A percentile compares a stretch with the other conserved stretches of the same genome.
Evolutionary conservation across 192 early-diverging fungal species (phyloP).

Genomic region (Umbelopsis vinacea): DNA sequence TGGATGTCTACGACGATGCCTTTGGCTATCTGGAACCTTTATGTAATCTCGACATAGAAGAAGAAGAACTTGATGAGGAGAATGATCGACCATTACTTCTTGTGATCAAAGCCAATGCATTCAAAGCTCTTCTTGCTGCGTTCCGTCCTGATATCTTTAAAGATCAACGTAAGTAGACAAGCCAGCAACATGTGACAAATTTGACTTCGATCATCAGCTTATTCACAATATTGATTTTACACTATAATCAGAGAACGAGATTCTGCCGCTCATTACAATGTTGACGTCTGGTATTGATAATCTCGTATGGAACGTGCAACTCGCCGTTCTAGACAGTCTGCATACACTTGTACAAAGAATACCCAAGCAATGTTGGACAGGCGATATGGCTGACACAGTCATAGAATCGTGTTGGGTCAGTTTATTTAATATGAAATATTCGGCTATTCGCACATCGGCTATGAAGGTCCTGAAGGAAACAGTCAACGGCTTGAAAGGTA

Average conservation of each 20-base stretch:
- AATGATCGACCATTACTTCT: slow-evolving; percentile 63
- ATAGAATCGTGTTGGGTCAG: slow-evolving; percentile 51
- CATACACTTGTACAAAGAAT: slow-evolving; percentile 55
- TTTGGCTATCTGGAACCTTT: slow-evolving; percentile 56
- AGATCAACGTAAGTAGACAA: slow-evolving; percentile 56
- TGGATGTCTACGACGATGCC: slow-evolving; percentile 63
- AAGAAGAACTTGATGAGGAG: slow-evolving; percentile 61
- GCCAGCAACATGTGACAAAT: slow-evolving; percentile 14
- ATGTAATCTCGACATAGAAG: slow-evolving; percentile 51
- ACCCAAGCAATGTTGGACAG: slow-evolving; percentile 19
- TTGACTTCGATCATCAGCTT: background rate
- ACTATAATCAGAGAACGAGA: slow-evolving; percentile 42
- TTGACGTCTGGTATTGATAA: slow-evolving; percentile 58
- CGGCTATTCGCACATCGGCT: slow-evolving; percentile 63
- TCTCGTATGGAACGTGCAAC: slow-evolving; percentile 85
- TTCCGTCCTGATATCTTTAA: slow-evolving; percentile 49
- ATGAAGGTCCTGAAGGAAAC: slow-evolving; percentile 49
- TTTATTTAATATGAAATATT: slow-evolving; percentile 66
- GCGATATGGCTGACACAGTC: slow-evolving; percentile 34
- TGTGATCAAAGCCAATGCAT: slow-evolving; percentile 69
- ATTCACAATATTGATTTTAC: background rate
- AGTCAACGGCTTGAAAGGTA: slow-evolving; percentile 45
- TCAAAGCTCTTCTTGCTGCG: slow-evolving; percentile 64
- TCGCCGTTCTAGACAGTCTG: slow-evolving; percentile 72
- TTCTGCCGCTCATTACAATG: slow-evolving; percentile 42